Percentiles rank a stretch among this genome's conserved stretches.
Conservation (phyloP, 495 filamentous ascomycete genomes). For the Jackrogersella multiformis region DNA sequence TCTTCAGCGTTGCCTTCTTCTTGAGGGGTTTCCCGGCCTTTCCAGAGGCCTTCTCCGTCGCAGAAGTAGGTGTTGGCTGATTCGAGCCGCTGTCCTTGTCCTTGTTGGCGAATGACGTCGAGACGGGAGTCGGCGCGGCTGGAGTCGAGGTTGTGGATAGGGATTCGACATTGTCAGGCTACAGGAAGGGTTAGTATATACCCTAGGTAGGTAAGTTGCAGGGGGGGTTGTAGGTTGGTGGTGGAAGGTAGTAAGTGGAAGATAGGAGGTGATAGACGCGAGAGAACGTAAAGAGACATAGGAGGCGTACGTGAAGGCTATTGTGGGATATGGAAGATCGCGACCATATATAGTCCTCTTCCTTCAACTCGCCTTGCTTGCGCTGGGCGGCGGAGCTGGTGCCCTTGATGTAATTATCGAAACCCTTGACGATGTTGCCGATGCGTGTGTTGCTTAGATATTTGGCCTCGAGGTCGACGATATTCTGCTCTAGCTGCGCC, state of each 20-base stretch:
- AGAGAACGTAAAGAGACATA: not conserved
- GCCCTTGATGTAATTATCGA: constrained; percentile 97
- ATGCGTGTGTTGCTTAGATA: constrained; percentile 91
- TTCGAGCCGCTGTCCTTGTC: constrained; percentile 51
- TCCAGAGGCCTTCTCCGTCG: constrained; percentile 46
- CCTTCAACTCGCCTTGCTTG: constrained; percentile 59
- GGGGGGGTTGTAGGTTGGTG: not conserved
- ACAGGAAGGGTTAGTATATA: constrained; percentile 22
- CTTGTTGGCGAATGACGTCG: constrained; percentile 53
- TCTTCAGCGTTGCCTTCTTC: constrained; percentile 52
- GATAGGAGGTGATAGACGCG: not conserved
- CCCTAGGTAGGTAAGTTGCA: not conserved
- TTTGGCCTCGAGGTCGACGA: constrained; percentile 80
- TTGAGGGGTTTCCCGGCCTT: constrained; percentile 38
- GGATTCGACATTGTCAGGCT: constrained; percentile 54
- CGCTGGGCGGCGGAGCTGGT: constrained; percentile 57
- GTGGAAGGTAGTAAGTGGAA: not conserved
- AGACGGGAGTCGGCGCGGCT: constrained; percentile 60
- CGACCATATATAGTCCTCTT: constrained; percentile 66
- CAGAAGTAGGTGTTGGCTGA: constrained; percentile 58
- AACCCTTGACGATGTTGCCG: constrained; percentile 96
- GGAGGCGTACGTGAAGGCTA: constrained; percentile 51
- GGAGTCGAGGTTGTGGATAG: constrained; percentile 51
- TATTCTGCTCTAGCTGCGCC: constrained; percentile 74
- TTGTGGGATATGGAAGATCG: constrained; percentile 68